Evolutionary conservation across 305 asterid species (phyloP).

Genomic region (Fraxinus greggii): DNA sequence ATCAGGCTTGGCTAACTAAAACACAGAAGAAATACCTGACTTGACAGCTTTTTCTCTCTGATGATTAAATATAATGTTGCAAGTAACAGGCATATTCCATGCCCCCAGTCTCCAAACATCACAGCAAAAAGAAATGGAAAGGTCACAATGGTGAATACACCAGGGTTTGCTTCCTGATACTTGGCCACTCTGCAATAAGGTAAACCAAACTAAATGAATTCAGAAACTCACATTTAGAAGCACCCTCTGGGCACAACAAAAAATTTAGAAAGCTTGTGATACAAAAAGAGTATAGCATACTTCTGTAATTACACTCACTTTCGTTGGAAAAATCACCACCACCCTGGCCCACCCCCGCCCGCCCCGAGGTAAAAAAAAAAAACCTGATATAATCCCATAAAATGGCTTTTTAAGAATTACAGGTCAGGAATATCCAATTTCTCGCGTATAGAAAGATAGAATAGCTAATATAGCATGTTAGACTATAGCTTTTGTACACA

Average conservation of each 20-base stretch:
- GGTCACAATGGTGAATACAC: conserved; percentile 85
- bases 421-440: not conserved
- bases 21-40: conserved; percentile 59
- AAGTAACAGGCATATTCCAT: conserved; percentile 88
- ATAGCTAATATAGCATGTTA: not conserved
- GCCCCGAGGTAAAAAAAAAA: not conserved
- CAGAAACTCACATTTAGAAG: not conserved
- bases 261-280: conserved; percentile 1
- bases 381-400: not conserved
- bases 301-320: not conserved
- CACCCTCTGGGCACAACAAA: not conserved
- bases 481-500: not conserved
- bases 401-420: not conserved
- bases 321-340: not conserved
- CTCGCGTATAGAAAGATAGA: not conserved
- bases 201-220: conserved; percentile 8
- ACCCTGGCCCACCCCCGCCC: not conserved
- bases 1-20: conserved; percentile 3
- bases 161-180: conserved; percentile 98
- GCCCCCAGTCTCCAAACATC: conserved; percentile 99
- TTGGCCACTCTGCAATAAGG: conserved; percentile 73
- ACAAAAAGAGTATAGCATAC: not conserved
- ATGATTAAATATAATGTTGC: conserved; percentile 62
- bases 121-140: conserved; percentile 95
- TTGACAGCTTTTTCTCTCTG: conserved; percentile 67